A percentile compares a stretch with the other conserved stretches of the same genome.
Evolutionary conservation across 331 rosid species (phyloP).

Genomic region (Rhamnella rubrinervis): DNA sequence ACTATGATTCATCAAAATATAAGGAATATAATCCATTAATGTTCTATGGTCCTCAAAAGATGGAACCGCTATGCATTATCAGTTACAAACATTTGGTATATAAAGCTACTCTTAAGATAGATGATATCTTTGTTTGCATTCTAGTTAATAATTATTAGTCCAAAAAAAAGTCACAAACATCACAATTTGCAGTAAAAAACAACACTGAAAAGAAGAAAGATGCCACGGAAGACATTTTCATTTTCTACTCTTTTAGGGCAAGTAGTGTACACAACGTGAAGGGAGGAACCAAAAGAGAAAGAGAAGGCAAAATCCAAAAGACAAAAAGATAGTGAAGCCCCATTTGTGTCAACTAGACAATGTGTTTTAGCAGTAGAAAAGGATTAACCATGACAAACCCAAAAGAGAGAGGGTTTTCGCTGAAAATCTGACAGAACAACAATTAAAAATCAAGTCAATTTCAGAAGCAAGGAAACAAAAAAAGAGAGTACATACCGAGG

Average conservation of each 20-base stretch:
- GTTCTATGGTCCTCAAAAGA: too few relatives aligned
- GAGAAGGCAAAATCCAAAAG: not conserved
- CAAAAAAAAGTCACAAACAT: too few relatives aligned
- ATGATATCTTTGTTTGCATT: too few relatives aligned
- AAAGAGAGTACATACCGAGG: slow-evolving; percentile 25
- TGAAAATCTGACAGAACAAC: not conserved
- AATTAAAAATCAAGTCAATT: not conserved
- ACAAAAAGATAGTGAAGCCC: slow-evolving; percentile 6
- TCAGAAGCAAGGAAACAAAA: not conserved
- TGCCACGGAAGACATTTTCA: not conserved
- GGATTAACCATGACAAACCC: not conserved
- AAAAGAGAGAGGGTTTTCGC: not conserved
- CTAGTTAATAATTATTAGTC: too few relatives aligned
- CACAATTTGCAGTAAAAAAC: too few relatives aligned
- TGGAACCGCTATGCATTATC: too few relatives aligned
- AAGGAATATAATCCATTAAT: too few relatives aligned
- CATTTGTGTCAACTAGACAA: not conserved
- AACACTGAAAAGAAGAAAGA: not conserved
- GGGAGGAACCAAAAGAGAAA: not conserved
- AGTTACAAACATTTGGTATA: too few relatives aligned
- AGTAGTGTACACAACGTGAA: not conserved
- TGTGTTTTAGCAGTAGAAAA: not conserved
- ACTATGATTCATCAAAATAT: too few relatives aligned
- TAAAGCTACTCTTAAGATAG: too few relatives aligned
- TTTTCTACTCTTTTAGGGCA: not conserved